Evolutionary conservation across 2,329 filamentous ascomycete genomes (phyloP).

Genomic region (Microdochium trichocladiopsis): DNA sequence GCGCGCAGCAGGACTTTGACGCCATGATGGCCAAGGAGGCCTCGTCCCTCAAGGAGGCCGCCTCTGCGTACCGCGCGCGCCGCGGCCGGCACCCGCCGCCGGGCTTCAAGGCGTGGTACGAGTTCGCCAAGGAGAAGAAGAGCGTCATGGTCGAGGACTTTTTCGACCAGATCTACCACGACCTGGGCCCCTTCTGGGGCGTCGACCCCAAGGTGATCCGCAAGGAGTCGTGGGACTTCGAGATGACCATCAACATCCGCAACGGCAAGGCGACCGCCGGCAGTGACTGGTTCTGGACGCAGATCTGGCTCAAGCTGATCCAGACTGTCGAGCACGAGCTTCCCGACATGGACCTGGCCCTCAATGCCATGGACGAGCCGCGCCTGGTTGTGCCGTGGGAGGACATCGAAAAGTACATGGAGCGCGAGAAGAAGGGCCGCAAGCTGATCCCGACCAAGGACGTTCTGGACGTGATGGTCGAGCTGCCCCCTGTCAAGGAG

Average conservation of each 20-base stretch:
- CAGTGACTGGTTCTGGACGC: conserved; percentile 52
- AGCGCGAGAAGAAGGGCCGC: conserved; percentile 40
- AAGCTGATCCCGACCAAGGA: conserved; percentile 34
- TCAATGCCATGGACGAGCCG: conserved; percentile 63
- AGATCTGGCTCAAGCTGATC: conserved; percentile 48
- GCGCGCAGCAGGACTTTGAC: conserved; percentile 29
- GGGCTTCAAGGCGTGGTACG: conserved; percentile 39
- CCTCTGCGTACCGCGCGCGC: conserved; percentile 34
- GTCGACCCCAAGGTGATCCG: conserved; percentile 39
- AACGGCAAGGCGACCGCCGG: conserved; percentile 40
- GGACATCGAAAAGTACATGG: conserved; percentile 47
- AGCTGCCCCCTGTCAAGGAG: conserved; percentile 29
- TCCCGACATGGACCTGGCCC: conserved; percentile 61
- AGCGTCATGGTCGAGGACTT: conserved; percentile 38
- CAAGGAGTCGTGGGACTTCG: conserved; percentile 44
- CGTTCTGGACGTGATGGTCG: conserved; percentile 35
- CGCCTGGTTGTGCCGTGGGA: conserved; percentile 58
- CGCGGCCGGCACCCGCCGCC: conserved; percentile 43
- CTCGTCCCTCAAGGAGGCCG: conserved; percentile 33
- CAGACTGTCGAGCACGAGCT: conserved; percentile 45
- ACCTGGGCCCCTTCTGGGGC: conserved; percentile 47
- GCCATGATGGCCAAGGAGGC: conserved; percentile 31
- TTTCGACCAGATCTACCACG: conserved; percentile 47
- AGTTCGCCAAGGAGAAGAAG: conserved; percentile 31
- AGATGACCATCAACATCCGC: conserved; percentile 56